These are phyloP conservation scores for Vanilla planifolia DNA, from an alignment of 106 monocot genomes.

Conservation along the genomic window DNA sequence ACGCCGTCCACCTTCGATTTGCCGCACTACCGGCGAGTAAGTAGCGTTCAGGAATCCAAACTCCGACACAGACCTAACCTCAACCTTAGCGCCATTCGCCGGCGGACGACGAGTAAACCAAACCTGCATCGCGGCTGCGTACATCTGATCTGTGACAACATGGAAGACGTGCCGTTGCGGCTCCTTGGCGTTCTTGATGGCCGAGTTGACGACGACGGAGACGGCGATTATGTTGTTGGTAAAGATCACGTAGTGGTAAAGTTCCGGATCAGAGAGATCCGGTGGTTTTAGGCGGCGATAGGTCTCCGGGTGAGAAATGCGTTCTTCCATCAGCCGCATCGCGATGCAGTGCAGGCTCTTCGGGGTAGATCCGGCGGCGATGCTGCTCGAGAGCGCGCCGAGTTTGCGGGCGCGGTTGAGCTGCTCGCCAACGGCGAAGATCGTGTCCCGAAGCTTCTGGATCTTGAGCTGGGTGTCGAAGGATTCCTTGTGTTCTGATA, in stretches of 20 bases:
- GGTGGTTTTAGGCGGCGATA: constrained; percentile 13
- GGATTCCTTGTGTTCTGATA: constrained; percentile 72
- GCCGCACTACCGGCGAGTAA: constrained; percentile 39
- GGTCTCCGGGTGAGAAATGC: constrained; percentile 42
- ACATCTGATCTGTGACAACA: constrained; percentile 72
- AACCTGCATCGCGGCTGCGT: constrained; percentile 75
- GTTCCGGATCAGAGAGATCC: constrained; percentile 25
- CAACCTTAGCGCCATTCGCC: constrained; percentile 41
- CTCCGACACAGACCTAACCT: constrained; percentile 44
- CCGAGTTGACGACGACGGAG: constrained; percentile 73
- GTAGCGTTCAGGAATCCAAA: constrained; percentile 58
- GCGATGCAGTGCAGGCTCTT: constrained; percentile 79
- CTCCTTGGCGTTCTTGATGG: constrained; percentile 41
- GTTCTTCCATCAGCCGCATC: constrained; percentile 73
- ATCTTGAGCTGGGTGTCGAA: constrained; percentile 99
- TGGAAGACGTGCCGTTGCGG: constrained; percentile 66
- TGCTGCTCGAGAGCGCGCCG: constrained; percentile 34
- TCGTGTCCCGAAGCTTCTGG: constrained; percentile 91
- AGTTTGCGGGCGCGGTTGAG: constrained; percentile 52
- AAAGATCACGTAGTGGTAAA: constrained; percentile 71
- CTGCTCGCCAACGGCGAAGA: constrained; percentile 86
- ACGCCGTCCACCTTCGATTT: constrained; percentile 28
- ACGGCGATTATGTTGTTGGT: constrained; percentile 84
- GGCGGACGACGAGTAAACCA: constrained; percentile 75
- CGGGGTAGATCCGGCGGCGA: constrained; percentile 76